Conservation (phyloP, 1,284 basidiomycete species). For the Tilletia caries region DNA sequence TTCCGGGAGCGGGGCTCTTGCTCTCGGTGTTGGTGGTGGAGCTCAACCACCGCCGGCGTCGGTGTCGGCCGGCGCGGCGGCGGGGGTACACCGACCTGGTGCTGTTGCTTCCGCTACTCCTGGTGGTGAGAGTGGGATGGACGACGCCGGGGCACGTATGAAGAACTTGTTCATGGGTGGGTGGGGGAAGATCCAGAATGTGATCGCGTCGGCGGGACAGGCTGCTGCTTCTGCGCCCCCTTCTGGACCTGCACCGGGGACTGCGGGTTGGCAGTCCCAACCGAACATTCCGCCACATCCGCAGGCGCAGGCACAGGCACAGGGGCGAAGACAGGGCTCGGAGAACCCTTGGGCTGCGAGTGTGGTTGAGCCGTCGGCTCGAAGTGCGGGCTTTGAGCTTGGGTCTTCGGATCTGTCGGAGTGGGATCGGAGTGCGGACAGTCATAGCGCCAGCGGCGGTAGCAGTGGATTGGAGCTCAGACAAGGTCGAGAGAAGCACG, state of each 20-base stretch:
- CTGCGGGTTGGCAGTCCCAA: background rate
- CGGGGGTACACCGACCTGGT: too few species aligned
- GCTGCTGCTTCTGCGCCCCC: background rate
- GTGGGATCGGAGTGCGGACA: too few species aligned
- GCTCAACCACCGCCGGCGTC: too few species aligned
- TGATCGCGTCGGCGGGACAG: conserved; percentile 9
- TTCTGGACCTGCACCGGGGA: too few species aligned
- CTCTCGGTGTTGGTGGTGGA: background rate
- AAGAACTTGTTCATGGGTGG: conserved; percentile 18
- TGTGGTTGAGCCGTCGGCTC: background rate
- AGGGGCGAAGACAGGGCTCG: background rate
- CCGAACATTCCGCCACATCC: background rate
- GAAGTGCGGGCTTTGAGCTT: background rate
- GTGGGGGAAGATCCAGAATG: conserved; percentile 14
- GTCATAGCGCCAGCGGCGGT: background rate
- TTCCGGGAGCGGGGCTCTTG: background rate
- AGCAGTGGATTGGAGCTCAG: background rate
- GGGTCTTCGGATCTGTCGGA: background rate
- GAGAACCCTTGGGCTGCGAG: background rate
- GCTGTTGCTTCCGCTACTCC: background rate
- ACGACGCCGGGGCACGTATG: conserved; percentile 15
- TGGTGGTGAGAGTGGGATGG: background rate
- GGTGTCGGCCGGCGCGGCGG: background rate
- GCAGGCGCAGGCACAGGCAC: background rate
- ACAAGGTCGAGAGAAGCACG: too few species aligned